Evolutionary conservation across 2,329 filamentous ascomycete species (phyloP).

Genomic region (Aureobasidium zeae): DNA sequence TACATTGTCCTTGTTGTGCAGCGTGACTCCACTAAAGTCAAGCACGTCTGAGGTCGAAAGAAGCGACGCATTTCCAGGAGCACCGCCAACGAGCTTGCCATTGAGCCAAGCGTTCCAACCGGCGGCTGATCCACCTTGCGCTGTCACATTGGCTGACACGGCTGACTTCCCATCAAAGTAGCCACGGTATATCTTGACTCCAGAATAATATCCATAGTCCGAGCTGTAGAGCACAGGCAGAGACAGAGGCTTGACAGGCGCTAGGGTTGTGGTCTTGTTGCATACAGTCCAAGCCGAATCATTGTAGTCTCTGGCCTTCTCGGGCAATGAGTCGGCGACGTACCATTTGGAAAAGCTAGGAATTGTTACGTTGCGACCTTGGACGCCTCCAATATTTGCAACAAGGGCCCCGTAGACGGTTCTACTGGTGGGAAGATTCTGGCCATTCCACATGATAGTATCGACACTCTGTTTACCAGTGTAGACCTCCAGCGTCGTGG

Average conservation of each 20-base stretch:
- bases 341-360: conserved; percentile 40
- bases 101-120: conserved; percentile 53
- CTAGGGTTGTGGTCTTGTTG: conserved; percentile 29
- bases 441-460: conserved; percentile 33
- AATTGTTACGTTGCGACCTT: conserved; percentile 26
- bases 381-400: conserved; percentile 24
- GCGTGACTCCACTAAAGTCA: conserved; percentile 43
- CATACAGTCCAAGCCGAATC: conserved; percentile 38
- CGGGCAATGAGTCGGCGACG: conserved; percentile 41
- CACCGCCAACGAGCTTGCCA: conserved; percentile 46
- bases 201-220: conserved; percentile 36
- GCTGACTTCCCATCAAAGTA: conserved; percentile 32
- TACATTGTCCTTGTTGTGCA: conserved; percentile 34
- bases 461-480: conserved; percentile 28
- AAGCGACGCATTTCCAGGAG: conserved; percentile 41
- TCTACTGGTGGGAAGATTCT: conserved; percentile 24
- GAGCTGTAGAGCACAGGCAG: conserved; percentile 35
- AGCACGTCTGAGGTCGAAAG: conserved; percentile 35
- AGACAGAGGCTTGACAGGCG: conserved; percentile 30
- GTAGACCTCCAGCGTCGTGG: conserved; percentile 33
- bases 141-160: conserved; percentile 34
- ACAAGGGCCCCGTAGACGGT: conserved; percentile 32
- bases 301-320: conserved; percentile 38
- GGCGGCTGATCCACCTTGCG: conserved; percentile 44
- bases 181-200: conserved; percentile 34